phyloP scores from a whole-genome alignment of 345 rosid species.

The Brassica cretica region DNA sequence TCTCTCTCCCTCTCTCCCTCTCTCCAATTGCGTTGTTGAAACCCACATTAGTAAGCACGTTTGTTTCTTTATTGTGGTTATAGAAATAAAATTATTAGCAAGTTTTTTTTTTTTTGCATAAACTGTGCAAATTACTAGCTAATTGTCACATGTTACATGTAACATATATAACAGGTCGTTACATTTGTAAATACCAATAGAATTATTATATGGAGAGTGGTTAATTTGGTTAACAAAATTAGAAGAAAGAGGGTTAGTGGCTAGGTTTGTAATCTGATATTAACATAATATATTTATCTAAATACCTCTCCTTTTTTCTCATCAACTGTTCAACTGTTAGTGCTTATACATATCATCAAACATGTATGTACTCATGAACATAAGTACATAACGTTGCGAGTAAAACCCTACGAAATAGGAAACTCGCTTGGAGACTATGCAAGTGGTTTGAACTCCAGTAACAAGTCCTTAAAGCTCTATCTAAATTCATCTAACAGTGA shows the following conservation, averaged over 20 bases:
- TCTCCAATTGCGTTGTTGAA: slow-evolving; percentile 10
- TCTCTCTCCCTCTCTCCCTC: neutral
- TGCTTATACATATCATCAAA: neutral
- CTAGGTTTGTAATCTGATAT: neutral
- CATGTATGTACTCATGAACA: neutral
- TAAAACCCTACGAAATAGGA: too few species aligned
- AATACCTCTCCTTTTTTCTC: neutral
- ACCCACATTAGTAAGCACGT: slow-evolving; percentile 34
- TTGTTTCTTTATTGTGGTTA: slow-evolving; percentile 14
- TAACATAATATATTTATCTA: neutral
- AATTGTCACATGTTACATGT: slow-evolving; percentile 17
- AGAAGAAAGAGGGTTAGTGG: neutral
- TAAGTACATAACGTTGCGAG: neutral
- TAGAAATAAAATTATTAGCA: neutral
- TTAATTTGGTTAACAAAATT: neutral
- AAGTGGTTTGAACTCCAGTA: neutral
- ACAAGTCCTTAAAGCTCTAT: neutral
- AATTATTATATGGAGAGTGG: neutral
- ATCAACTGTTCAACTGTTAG: neutral
- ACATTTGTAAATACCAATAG: neutral
- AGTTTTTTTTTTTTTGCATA: neutral
- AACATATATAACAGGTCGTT: neutral
- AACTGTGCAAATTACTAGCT: neutral
- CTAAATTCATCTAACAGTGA: neutral
- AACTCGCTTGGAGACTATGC: too few species aligned